Conservation (phyloP, 495 filamentous ascomycete genomes). For the Penicillium daleae region DNA sequence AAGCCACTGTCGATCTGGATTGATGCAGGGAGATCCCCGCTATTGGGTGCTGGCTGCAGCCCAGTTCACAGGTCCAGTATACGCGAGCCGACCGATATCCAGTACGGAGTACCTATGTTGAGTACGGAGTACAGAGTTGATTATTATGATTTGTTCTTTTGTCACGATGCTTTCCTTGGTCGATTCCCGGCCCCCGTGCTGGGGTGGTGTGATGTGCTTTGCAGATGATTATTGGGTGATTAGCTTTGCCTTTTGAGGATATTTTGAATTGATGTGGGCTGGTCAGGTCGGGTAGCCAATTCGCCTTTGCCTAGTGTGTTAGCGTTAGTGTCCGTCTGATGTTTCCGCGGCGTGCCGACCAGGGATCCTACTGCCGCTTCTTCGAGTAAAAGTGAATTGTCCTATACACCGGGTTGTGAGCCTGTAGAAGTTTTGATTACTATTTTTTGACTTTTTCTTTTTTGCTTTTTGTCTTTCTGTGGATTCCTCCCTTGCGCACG, state of each 20-base stretch:
- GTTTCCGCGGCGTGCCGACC: conserved; percentile 20
- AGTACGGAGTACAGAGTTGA: no score
- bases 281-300: not conserved
- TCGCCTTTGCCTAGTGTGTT: no score
- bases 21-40: conserved; percentile 26
- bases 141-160: conserved; percentile 5
- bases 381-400: not conserved
- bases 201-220: conserved; percentile 21
- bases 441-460: not conserved
- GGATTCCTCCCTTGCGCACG: conserved; percentile 12
- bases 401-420: no score
- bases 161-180: not conserved
- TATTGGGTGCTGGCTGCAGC: conserved; percentile 19
- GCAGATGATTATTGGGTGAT: conserved; percentile 6
- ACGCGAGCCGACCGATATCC: no score
- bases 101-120: no score
- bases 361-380: not conserved
- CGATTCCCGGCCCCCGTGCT: not conserved
- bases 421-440: not conserved
- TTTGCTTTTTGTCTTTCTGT: not conserved
- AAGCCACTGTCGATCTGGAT: conserved; percentile 25
- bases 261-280: conserved; percentile 4
- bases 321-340: not conserved
- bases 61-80: not conserved
- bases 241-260: conserved; percentile 1